Percentiles rank a stretch among this genome's conserved stretches.
phyloP scores from a whole-genome alignment of 2,329 filamentous ascomycete species.

The Alternaria postmessia region DNA sequence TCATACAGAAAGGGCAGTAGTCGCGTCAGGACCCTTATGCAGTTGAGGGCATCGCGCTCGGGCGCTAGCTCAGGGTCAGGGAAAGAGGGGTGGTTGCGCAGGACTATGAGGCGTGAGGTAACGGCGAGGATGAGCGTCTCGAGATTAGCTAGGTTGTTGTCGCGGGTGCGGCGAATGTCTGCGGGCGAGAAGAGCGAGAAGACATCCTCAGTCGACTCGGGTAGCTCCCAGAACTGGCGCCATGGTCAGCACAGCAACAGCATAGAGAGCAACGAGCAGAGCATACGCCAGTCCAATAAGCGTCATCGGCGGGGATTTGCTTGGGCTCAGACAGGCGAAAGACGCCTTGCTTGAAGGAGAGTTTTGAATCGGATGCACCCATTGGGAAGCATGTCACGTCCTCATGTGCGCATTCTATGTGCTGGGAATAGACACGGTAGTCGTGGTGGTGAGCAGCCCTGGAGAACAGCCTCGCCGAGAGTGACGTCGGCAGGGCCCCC shows the following conservation, averaged over 20 bases:
- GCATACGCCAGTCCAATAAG: constrained; percentile 89
- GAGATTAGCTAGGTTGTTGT: constrained; percentile 83
- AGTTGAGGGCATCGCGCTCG: constrained; percentile 91
- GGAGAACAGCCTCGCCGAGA: constrained; percentile 13
- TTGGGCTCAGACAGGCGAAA: constrained; percentile 94
- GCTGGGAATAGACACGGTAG: constrained; percentile 6
- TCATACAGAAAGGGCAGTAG: constrained; percentile 93
- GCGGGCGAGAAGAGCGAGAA: constrained; percentile 91
- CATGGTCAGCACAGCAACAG: constrained; percentile 20
- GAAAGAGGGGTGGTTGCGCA: constrained; percentile 90
- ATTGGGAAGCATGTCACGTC: constrained; percentile 62
- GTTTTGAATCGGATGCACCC: constrained; percentile 98
- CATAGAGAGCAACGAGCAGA: constrained; percentile 45
- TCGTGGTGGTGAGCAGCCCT: not conserved
- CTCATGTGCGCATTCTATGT: constrained; percentile 31
- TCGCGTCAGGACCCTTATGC: constrained; percentile 87
- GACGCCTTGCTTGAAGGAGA: constrained; percentile 98
- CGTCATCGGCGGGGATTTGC: constrained; percentile 84
- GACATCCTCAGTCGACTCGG: constrained; percentile 93
- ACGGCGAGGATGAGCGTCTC: constrained; percentile 87
- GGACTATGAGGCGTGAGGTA: constrained; percentile 79
- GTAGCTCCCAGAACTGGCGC: constrained; percentile 91
- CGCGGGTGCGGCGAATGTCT: constrained; percentile 82
- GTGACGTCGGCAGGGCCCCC: constrained; percentile 30
- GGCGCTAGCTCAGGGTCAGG: constrained; percentile 84